Evolutionary conservation across 495 filamentous ascomycete species (phyloP), one percentile per base, ranked within the genome.

Genomic region (Gamarada debralockiae): DNA sequence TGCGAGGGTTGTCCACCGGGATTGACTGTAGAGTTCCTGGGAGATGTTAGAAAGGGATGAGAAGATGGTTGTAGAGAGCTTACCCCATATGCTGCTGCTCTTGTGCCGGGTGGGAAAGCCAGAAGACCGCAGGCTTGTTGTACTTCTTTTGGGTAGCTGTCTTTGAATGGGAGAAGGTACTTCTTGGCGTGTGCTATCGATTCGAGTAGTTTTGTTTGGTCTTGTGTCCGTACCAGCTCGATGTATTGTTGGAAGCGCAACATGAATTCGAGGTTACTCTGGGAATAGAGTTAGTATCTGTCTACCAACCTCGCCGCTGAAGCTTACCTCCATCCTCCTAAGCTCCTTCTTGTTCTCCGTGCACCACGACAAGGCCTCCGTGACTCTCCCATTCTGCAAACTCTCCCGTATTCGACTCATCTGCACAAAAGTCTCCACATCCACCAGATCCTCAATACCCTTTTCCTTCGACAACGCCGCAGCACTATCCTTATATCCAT

Each of bases 241-340:
- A 97, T 91, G 66, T 88, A 97, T 65, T 97, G 90, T 68, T 98
- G 93, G 58, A 95, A 74, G n/a, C 95, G 83, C 9, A 98, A 78
- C 75, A 95, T 86, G 64, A 95, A 93, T 65, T 97, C 95, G 23
- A 98, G 78, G 45, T 87, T 90, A 59, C 85, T 90, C 85, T 92
- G 67, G 15, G 27, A 38, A 22, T 36, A 23, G n/a, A 15, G 52
- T 77, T 55, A 75, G 65, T 42, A 48, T 43, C 17, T 13, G 25
- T 22, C 10, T 17, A 25, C 12, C 9, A 20, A 17, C 5, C 6
- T 39, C 22, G 27, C 0, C 21, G 8, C 15, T 22, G 34, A 22
- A 34, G 69, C 82, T 52, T 67, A 92, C 90, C 65, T 87, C 81
- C 67, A 87, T 85, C 72, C 88, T 91, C 61, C 90, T 85, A 46